These are phyloP conservation scores for Trichosanthes truncata DNA, from an alignment of 306 rosid genomes.

Conservation along the genomic window DNA sequence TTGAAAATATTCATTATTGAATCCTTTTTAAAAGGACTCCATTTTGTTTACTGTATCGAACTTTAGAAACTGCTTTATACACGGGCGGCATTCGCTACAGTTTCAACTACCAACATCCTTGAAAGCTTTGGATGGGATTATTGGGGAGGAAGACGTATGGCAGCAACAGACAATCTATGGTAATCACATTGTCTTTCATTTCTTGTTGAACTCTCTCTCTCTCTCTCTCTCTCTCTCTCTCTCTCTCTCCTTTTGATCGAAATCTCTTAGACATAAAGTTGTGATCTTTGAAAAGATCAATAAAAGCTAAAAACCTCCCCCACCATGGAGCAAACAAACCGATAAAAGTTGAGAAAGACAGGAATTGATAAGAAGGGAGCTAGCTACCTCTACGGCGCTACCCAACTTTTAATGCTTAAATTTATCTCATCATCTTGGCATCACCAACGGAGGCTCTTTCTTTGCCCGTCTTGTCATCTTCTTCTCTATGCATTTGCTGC, in stretches of 20 bases:
- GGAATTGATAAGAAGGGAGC: background rate
- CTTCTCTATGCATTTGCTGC: background rate
- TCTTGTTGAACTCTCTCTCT: background rate
- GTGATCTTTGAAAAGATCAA: conserved; percentile 3
- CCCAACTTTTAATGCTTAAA: background rate
- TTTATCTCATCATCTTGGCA: background rate
- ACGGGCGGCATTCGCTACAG: background rate
- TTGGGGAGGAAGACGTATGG: background rate
- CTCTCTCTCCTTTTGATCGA: background rate
- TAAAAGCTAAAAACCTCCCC: background rate
- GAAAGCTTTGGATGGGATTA: background rate
- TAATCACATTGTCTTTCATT: background rate
- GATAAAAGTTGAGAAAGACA: conserved; percentile 1
- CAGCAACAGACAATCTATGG: background rate
- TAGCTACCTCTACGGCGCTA: background rate
- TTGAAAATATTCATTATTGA: background rate
- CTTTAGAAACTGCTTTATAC: background rate
- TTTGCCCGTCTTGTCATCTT: background rate
- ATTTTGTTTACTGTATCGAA: background rate
- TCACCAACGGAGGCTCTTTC: background rate
- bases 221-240: background rate
- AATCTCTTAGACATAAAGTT: background rate
- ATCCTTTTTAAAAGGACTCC: background rate
- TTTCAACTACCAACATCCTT: background rate
- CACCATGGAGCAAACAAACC: background rate